A percentile compares a stretch with the other conserved stretches of the same genome.
These are phyloP conservation scores for Cephaloascus fragrans DNA, from an alignment of 805 yeast species.

Conservation along the genomic window DNA sequence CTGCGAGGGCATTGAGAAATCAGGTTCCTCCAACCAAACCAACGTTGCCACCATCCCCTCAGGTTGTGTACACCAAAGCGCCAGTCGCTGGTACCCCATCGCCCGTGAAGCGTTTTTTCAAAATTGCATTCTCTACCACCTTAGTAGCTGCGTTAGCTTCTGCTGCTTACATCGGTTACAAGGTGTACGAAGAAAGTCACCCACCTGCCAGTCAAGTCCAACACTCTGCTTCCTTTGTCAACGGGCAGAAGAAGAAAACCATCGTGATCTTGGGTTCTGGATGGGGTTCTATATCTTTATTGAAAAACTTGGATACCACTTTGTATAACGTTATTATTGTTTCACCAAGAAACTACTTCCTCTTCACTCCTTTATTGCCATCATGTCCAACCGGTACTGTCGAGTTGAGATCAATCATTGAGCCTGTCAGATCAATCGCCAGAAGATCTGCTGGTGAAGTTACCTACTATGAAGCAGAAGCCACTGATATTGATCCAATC, in stretches of 20 bases:
- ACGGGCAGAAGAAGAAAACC: conserved; percentile 60
- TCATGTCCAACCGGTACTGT: conserved; percentile 92
- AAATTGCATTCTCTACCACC: conserved; percentile 37
- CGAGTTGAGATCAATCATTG: conserved; percentile 84
- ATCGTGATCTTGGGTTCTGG: conserved; percentile 81
- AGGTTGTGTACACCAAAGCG: too few species aligned
- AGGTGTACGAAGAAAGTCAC: conserved; percentile 50
- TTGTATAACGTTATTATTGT: conserved; percentile 82
- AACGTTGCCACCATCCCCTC: too few species aligned
- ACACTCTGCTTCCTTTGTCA: conserved; percentile 44
- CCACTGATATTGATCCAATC: conserved; percentile 69
- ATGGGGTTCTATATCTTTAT: conserved; percentile 86
- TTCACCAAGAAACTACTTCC: conserved; percentile 90
- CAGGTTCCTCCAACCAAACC: too few species aligned
- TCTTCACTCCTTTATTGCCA: conserved; percentile 93
- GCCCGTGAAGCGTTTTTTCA: conserved; percentile 18
- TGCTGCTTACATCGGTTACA: conserved; percentile 51
- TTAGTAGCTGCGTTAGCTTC: conserved; percentile 40
- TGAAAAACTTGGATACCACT: conserved; percentile 78
- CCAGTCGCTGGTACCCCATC: too few species aligned
- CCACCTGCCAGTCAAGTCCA: conserved; percentile 54
- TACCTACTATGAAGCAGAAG: conserved; percentile 82
- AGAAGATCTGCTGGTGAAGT: conserved; percentile 74
- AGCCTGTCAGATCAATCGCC: conserved; percentile 82
- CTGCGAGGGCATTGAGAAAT: too few species aligned